Percentiles rank a stretch among this genome's conserved stretches.
Conservation (phyloP, 352 stramenopile genomes). For the Globisporangium acanthophoron region DNA sequence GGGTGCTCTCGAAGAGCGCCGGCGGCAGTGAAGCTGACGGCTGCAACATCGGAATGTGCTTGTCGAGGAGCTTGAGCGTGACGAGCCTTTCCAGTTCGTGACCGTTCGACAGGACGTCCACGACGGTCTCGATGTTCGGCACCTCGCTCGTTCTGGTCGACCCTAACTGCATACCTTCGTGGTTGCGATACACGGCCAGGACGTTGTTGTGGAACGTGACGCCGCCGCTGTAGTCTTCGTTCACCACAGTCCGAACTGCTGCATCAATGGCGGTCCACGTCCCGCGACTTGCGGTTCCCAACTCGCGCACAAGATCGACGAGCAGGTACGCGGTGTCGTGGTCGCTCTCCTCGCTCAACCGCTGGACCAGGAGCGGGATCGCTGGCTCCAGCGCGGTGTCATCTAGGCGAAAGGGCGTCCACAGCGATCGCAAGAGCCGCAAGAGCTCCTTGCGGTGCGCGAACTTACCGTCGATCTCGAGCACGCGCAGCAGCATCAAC, state of each 20-base stretch:
- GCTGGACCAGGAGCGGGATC: background rate
- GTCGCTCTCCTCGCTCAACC: background rate
- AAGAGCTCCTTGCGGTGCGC: background rate
- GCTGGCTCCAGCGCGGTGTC: background rate
- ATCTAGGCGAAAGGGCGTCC: background rate
- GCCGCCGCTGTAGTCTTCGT: background rate
- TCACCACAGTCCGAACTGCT: background rate
- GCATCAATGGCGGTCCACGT: background rate
- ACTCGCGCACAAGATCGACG: background rate
- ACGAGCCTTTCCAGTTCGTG: background rate
- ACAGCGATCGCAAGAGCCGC: background rate
- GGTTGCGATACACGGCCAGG: background rate
- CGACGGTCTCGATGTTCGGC: background rate
- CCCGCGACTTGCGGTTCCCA: background rate
- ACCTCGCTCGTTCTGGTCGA: background rate
- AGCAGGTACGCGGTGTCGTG: background rate
- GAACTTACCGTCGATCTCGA: background rate
- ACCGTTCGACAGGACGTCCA: background rate
- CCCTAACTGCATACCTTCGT: background rate
- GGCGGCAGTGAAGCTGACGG: background rate
- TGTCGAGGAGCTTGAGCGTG: conserved; percentile 2
- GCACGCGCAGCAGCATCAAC: background rate
- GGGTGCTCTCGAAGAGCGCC: background rate
- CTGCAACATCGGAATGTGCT: background rate
- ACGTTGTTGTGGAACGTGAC: background rate